Base-by-base conservation (phyloP, 495 filamentous ascomycete species). In the Glonium stellatum region DNA sequence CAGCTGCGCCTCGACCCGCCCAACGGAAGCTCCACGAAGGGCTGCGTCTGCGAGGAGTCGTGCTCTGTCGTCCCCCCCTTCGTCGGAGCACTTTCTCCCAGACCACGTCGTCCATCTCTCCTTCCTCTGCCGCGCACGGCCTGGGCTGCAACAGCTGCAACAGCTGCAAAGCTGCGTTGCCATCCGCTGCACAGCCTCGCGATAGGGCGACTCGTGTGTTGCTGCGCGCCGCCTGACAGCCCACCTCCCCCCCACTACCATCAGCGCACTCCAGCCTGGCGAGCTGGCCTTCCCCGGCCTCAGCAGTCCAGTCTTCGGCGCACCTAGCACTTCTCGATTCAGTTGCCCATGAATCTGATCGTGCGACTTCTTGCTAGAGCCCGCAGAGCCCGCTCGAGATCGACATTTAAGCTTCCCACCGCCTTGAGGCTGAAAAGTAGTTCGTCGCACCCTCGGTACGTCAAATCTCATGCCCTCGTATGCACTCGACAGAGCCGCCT, bases 391-490 rank as follows among this genome's bases (percentile, higher is more conserved):
- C 39, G 63, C 46, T 56, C 27, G 49, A 21, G 63, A 66, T 66
- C 63, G 63, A 58, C 63, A 61, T 22, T 39, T 54, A 31, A 48
- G 55, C 63, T 59, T 44, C 39, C 55, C 63, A 62, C 63, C 63
- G 57, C 57, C 57, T 60, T 63, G 60, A 67, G 60, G 64, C 60
- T 67, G 56, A 67, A 63, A 56, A 44, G 21, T 56, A n/a, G 39
- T 22, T 31, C 54, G 55, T 63, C 47, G 64, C 55, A 63, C 60
- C 52, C 50, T 53, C 48, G 59, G 64, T 67, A 67, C 54, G 64
- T 63, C 41, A 44, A 27, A 31, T 31, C 27, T 44, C 39, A 18
- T 44, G 39, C 52, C n/a, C 48, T 15, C 2, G 15, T 5, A 51
- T 23, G 48, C 48, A 23, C 62, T n/a, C 25, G 39, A 48, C 60